Evolutionary conservation across 1,284 basidiomycete genomes (phyloP).

Genomic region (Puccinia novopanici): DNA sequence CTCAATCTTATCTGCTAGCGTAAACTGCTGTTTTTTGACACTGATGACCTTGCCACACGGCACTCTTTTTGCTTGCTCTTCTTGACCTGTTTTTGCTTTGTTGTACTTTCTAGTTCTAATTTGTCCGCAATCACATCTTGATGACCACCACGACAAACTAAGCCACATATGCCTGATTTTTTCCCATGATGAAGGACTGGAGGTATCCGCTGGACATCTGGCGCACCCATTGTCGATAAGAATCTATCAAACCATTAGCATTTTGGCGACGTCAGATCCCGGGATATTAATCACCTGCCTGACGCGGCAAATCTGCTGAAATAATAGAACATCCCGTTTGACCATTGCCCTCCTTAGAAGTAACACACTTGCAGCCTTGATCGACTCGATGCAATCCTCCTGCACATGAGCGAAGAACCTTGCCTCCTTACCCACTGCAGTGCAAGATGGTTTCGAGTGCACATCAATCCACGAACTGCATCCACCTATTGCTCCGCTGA

Average conservation of each 20-base stretch:
- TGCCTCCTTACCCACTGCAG: too few relatives aligned
- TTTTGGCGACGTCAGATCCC: background rate
- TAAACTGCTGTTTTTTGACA: background rate
- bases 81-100: background rate
- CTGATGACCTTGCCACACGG: background rate
- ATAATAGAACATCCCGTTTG: too few relatives aligned
- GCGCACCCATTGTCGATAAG: background rate
- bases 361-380: too few relatives aligned
- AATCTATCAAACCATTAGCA: background rate
- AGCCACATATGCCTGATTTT: background rate
- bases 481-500: too few relatives aligned
- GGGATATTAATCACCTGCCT: background rate
- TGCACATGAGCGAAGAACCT: too few relatives aligned
- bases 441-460: too few relatives aligned
- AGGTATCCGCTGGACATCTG: background rate
- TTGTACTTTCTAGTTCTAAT: conserved; percentile 13
- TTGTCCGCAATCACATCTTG: conserved; percentile 9
- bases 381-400: too few relatives aligned
- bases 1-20: conserved; percentile 58
- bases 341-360: too few relatives aligned
- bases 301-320: background rate
- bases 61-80: background rate
- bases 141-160: background rate
- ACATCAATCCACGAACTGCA: too few relatives aligned
- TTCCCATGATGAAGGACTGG: background rate